These are phyloP conservation scores for Huntiella decipiens DNA, from an alignment of 2,329 filamentous ascomycete genomes.

Conservation along the genomic window DNA sequence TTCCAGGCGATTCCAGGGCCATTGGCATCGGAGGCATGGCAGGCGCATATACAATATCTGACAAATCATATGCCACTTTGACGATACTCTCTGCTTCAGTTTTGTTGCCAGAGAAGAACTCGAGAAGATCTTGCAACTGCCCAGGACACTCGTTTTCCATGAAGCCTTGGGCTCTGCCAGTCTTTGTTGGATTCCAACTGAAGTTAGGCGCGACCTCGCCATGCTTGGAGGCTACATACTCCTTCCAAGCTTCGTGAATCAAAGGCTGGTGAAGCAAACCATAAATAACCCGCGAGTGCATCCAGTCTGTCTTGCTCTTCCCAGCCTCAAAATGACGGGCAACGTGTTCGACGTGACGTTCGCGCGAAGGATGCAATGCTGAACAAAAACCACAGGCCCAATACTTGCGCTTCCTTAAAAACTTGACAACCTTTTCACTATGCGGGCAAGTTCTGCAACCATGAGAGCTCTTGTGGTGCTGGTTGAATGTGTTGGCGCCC, in stretches of 20 bases:
- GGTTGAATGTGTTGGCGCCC: slow-evolving; percentile 48
- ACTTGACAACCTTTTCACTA: slow-evolving; percentile 43
- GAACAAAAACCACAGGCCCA: slow-evolving; percentile 54
- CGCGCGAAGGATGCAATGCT: slow-evolving; percentile 40
- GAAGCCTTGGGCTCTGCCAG: slow-evolving; percentile 36
- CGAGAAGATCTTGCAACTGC: slow-evolving; percentile 43
- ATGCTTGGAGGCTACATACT: slow-evolving; percentile 32
- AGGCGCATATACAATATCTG: slow-evolving; percentile 25
- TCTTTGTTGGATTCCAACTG: slow-evolving; percentile 40
- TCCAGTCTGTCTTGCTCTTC: slow-evolving; percentile 46
- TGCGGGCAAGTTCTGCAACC: slow-evolving; percentile 46
- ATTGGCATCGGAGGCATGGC: neutral
- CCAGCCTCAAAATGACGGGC: slow-evolving; percentile 47
- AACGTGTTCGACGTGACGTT: slow-evolving; percentile 49
- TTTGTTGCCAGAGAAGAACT: slow-evolving; percentile 41
- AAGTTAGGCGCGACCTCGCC: slow-evolving; percentile 40
- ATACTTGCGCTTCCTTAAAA: slow-evolving; percentile 43
- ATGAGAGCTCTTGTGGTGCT: slow-evolving; percentile 47
- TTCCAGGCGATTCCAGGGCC: slow-evolving; percentile 13
- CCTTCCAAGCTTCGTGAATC: slow-evolving; percentile 42
- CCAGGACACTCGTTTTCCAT: slow-evolving; percentile 43
- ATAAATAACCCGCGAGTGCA: slow-evolving; percentile 49
- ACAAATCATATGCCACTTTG: slow-evolving; percentile 37
- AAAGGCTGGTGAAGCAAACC: slow-evolving; percentile 47
- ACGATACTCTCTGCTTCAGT: slow-evolving; percentile 39